Evolutionary conservation across 2,329 filamentous ascomycete species (phyloP), one percentile per base, ranked within the genome.

Genomic region (Aspergillus arachidicola): DNA sequence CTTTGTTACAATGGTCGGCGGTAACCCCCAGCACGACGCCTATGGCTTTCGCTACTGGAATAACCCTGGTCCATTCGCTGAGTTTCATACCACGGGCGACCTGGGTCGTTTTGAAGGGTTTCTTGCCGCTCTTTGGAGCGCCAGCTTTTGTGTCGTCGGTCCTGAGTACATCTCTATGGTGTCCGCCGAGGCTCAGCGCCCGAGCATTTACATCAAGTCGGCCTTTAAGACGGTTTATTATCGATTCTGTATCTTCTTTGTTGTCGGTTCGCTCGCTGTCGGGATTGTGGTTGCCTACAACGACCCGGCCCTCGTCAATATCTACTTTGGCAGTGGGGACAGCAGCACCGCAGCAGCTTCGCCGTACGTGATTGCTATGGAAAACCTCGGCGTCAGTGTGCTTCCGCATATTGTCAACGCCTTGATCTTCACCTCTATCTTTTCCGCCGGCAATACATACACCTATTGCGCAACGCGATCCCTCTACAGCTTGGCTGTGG

Each of bases 1-100:
- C 14, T 91, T 95, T 71, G 83, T 95, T 65, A 87, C 89, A 61
- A 93, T 94, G 88, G 81, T 93, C 1, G 92, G 92, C 9, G 92
- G 90, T 3, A 94, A 93, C 67, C 92, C 92, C 0, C 73, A 86
- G 1, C 82, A 86, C 57, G 89, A 92, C 67, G 82, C 84, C 0
- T 91, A 91, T 63, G 91, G 91, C 0, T 93, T 93, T 74, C 84
- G 87, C 12, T 84, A 87, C 73, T 90, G 87, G 79, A 76, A 73
- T 28, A 66, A 80, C n/a, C 90, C 90, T 0, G 89, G 90, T 0
- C 82, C 91, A 0, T 92, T 94, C 72, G 84, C 85, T 6, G 84
- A 88, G 65, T 84, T 89, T 51, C 86, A 89, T 68, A 83, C 81
- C 19, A 81, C 80, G 0, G 91, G 91, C 1, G 70, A 79, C 2